A percentile compares a stretch with the other conserved stretches of the same genome.
Conservation (phyloP, 345 rosid species). For the Pseudoturritis turrita region DNA sequence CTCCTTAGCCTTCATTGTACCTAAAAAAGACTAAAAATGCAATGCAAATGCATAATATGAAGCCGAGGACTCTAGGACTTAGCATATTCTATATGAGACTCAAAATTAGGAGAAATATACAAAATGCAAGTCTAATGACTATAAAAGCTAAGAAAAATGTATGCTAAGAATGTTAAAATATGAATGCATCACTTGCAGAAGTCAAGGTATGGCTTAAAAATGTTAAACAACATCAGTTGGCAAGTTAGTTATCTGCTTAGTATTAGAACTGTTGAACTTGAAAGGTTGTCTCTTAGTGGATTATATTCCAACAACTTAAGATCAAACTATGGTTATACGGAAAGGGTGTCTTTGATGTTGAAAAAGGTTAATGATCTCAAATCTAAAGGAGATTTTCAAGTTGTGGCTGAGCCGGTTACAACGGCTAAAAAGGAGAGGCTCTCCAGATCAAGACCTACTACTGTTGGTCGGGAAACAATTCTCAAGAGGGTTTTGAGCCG, state of each 20-base stretch:
- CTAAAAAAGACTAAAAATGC: no score
- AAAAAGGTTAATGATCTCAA: neutral
- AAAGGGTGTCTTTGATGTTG: neutral
- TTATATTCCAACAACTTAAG: neutral
- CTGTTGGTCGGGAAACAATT: conserved; percentile 5
- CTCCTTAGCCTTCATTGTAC: no score
- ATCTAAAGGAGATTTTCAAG: neutral
- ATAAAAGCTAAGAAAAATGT: no score
- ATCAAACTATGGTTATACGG: neutral
- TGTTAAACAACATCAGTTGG: neutral
- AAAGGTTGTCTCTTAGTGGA: neutral
- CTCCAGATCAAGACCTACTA: neutral
- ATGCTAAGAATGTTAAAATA: no score
- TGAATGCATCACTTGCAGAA: no score
- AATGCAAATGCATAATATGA: no score
- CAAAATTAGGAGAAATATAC: no score
- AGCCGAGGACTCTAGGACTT: no score
- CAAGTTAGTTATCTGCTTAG: neutral
- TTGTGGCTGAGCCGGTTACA: neutral
- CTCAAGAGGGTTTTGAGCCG: neutral
- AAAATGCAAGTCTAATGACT: no score
- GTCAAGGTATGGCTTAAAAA: conserved; percentile 13
- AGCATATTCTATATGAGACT: no score
- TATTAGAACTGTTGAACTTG: neutral
- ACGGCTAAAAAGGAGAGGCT: neutral